Evolutionary conservation across 1,284 basidiomycete genomes (phyloP), one percentile per base, ranked within the genome.

Genomic region (Cronartium quercuum): DNA sequence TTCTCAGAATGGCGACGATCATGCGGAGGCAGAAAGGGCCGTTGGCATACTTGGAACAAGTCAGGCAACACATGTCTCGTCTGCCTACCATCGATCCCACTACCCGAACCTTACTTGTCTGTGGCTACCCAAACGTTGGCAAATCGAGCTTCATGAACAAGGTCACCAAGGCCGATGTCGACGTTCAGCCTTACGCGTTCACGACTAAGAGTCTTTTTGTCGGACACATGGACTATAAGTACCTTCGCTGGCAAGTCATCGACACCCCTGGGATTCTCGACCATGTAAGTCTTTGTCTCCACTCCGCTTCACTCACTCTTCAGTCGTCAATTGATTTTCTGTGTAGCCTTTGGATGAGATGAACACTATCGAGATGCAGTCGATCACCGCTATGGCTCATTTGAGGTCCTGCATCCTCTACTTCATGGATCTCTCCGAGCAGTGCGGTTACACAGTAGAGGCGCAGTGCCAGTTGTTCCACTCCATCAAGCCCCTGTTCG

Each of bases 351-450:
- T 97, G 58, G 94, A 97, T 83, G 94, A 97, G 76, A 96, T 97
- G 94, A 96, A 96, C 86, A 96, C 94, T 76, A 97, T 97, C 79
- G 94, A 97, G 84, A 97, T 97, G 93, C 94, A 97, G 85, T 94
- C 91, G 80, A 94, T 97, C 82, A 97, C 93, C 51, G 94, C 94
- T 7, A 85, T 97, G 77, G 94, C 94, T 2, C 94, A 97, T 83
- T 84, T 97, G 60, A 91, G 94, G 83, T 88, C 89, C 77, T 94
- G 91, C 79, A 86, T 96, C 13, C 83, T 97, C 80, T 97, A 96
- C 84, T 97, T 97, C 82, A 95, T 97, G 92, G 94, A 97, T 83
- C 86, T 95, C 24, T 91, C 89, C 77, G 94, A 95, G 83, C 94
- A 96, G 82, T 97, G 94, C 83, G 94, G 94, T 9, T 96, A 94